phyloP scores from a whole-genome alignment of 2,329 filamentous ascomycete genomes.

The Venturiaceae sp. region DNA sequence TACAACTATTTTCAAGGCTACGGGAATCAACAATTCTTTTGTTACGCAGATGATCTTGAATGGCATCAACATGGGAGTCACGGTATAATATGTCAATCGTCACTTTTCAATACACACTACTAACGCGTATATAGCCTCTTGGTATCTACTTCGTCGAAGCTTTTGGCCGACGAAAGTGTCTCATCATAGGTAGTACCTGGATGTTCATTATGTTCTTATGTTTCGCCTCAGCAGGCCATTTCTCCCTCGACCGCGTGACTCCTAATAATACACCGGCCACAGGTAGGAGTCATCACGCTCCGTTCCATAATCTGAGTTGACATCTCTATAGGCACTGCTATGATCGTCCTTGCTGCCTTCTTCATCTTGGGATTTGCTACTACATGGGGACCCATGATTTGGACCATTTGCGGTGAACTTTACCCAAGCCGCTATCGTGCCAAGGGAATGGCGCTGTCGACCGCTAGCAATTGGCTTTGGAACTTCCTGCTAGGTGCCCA shows the following conservation, averaged over 20 bases:
- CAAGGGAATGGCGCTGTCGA: constrained; percentile 34
- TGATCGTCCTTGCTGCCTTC: constrained; percentile 60
- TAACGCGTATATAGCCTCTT: too few species aligned
- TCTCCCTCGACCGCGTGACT: constrained; percentile 23
- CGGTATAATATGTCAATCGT: too few species aligned
- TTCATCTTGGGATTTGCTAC: constrained; percentile 58
- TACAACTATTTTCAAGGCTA: constrained; percentile 33
- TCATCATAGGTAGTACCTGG: constrained; percentile 35
- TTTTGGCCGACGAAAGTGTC: constrained; percentile 31
- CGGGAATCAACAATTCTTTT: constrained; percentile 31
- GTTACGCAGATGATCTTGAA: constrained; percentile 38
- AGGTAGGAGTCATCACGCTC: constrained; percentile 23
- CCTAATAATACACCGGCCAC: constrained; percentile 27
- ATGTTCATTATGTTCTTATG: constrained; percentile 51
- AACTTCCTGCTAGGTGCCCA: constrained; percentile 25
- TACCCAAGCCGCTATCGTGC: constrained; percentile 48
- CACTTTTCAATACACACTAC: too few species aligned
- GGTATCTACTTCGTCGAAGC: constrained; percentile 32
- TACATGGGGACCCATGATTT: constrained; percentile 62
- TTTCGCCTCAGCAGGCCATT: constrained; percentile 37
- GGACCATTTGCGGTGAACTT: constrained; percentile 58
- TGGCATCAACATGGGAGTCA: constrained; percentile 37
- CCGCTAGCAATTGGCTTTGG: constrained; percentile 33
- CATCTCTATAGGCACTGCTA: constrained; percentile 27
- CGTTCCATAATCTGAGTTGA: not conserved